Conservation (phyloP, 164 flowering plant genomes). For the Vitis riparia region DNA sequence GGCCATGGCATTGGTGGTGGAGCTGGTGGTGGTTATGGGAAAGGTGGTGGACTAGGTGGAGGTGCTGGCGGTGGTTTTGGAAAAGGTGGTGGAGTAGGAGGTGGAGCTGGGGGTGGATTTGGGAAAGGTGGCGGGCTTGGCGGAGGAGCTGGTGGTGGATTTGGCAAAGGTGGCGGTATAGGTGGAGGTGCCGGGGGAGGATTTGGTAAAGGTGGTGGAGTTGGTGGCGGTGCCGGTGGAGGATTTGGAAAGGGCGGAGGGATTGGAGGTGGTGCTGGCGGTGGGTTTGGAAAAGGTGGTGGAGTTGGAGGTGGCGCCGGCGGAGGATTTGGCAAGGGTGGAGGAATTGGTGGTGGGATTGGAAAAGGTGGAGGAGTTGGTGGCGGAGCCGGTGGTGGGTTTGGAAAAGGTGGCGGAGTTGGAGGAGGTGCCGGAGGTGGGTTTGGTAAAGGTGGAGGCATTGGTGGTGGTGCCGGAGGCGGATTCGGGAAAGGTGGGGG, state of each 20-base stretch:
- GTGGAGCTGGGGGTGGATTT: conserved; percentile 17
- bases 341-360: conserved; percentile 27
- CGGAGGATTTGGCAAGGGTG: conserved; percentile 20
- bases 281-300: conserved; percentile 11
- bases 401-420: conserved; percentile 12
- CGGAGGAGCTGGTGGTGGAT: conserved; percentile 30
- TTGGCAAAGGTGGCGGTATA: conserved; percentile 17
- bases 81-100: conserved; percentile 19
- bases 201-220: conserved; percentile 21
- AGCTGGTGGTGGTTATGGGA: conserved; percentile 4
- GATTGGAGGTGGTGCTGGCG: conserved; percentile 19
- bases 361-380: conserved; percentile 26
- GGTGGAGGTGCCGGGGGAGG: conserved; percentile 25
- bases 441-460: conserved; percentile 6
- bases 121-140: conserved; percentile 25
- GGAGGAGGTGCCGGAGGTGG: conserved; percentile 18
- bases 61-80: conserved; percentile 17
- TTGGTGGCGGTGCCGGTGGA: conserved; percentile 24
- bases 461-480: conserved; percentile 21
- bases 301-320: conserved; percentile 25
- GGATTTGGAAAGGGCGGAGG: conserved; percentile 23
- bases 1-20: conserved; percentile 16
- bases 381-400: conserved; percentile 27
- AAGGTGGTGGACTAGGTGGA: conserved; percentile 11
- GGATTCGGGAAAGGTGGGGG: conserved; percentile 11